Conservation (phyloP, 2,329 filamentous ascomycete genomes). For the Colletotrichum paranaense region DNA sequence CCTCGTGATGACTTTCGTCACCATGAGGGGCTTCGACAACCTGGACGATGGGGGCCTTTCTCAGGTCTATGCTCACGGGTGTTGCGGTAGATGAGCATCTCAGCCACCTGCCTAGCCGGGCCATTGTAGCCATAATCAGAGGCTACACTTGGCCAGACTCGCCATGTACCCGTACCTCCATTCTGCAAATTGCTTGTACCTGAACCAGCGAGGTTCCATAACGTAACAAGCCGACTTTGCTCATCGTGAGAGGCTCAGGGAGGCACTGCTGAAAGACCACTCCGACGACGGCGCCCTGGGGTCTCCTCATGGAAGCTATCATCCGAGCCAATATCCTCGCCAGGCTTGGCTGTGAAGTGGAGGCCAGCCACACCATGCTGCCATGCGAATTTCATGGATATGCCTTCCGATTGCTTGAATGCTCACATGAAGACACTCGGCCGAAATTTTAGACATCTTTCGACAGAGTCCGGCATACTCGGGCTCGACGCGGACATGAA, state of each 20-base stretch:
- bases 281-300: slow-evolving; percentile 11
- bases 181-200: neutral
- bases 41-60: neutral
- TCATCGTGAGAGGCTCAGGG: neutral
- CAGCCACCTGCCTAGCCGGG: neutral
- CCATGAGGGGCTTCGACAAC: neutral
- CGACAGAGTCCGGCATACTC: neutral
- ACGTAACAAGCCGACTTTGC: neutral
- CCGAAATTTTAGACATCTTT: slow-evolving; percentile 14
- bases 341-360: neutral
- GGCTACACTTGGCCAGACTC: neutral
- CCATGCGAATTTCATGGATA: neutral
- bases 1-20: neutral
- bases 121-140: neutral
- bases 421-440: neutral
- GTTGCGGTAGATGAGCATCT: slow-evolving; percentile 11
- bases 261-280: neutral
- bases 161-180: slow-evolving; percentile 5
- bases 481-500: neutral
- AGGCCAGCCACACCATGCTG: neutral
- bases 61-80: neutral
- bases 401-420: neutral
- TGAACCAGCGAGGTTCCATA: neutral
- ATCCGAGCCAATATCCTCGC: slow-evolving; percentile 20
- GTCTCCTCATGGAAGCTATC: neutral